Conservation (phyloP, 306 rosid species). For the Rosa chinensis region DNA sequence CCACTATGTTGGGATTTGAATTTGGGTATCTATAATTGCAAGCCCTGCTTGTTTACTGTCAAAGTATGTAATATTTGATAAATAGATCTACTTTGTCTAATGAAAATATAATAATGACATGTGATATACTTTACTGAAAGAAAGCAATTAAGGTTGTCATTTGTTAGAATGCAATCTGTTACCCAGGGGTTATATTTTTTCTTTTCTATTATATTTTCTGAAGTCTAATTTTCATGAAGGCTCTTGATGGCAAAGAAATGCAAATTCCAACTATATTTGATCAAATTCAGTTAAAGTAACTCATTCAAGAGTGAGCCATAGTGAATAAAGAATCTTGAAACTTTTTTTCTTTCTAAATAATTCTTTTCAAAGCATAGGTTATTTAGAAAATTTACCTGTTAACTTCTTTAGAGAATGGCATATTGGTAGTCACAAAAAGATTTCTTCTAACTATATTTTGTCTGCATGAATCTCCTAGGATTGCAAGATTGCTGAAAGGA, state of each 20-base stretch:
- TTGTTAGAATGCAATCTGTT: background rate
- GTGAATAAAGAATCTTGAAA: background rate
- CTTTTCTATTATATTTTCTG: background rate
- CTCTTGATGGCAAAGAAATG: background rate
- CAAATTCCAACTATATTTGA: background rate
- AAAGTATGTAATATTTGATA: background rate
- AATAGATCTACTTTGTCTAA: background rate
- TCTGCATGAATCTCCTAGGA: conserved; percentile 55
- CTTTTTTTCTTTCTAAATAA: background rate
- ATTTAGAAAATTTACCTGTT: background rate
- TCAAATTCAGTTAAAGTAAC: background rate
- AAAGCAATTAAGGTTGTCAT: background rate
- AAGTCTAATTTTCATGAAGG: background rate
- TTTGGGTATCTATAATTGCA: background rate
- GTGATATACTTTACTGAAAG: background rate
- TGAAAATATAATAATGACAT: background rate
- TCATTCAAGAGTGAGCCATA: background rate
- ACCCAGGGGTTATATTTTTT: background rate
- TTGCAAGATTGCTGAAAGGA: conserved; percentile 91
- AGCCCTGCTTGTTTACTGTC: background rate
- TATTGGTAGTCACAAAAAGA: background rate
- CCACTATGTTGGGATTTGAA: background rate
- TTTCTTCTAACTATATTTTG: background rate
- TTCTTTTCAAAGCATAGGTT: background rate
- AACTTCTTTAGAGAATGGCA: background rate